These are phyloP conservation scores for Solanum aculeatissimum DNA, from an alignment of 305 asterid genomes.

Conservation along the genomic window DNA sequence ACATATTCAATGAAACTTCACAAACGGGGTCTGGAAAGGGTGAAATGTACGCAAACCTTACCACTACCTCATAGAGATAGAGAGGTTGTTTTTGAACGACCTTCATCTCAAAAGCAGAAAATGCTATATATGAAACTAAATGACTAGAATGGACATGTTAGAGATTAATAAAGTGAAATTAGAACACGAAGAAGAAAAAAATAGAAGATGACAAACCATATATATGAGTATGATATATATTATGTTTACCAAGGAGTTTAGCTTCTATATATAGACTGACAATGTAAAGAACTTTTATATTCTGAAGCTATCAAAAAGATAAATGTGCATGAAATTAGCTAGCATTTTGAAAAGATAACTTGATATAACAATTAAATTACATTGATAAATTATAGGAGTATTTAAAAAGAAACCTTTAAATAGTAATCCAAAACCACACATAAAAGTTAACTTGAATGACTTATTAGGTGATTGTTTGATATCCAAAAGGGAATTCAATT, in stretches of 20 bases:
- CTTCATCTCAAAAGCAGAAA: too few species aligned
- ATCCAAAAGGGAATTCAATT: not conserved
- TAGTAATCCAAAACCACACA: not conserved
- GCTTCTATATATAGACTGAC: not conserved
- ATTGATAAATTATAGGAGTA: not conserved
- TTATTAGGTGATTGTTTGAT: not conserved
- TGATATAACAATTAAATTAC: not conserved
- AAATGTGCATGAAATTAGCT: not conserved
- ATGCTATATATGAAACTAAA: too few species aligned
- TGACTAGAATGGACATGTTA: not conserved
- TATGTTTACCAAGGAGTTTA: not conserved
- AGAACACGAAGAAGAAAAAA: not conserved
- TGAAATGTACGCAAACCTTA: too few species aligned
- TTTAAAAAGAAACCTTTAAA: not conserved
- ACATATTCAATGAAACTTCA: too few species aligned
- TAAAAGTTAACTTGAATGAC: not conserved
- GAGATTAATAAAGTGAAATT: not conserved
- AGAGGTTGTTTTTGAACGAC: too few species aligned
- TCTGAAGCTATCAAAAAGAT: not conserved
- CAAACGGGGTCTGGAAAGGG: too few species aligned
- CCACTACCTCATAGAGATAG: too few species aligned
- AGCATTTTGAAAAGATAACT: not conserved
- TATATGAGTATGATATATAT: not conserved
- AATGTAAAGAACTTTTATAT: not conserved
- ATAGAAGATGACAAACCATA: not conserved